A percentile compares a stretch with the other conserved stretches of the same genome.
Conservation (phyloP, 2,329 filamentous ascomycete genomes). For the Cryphonectria naterciae region DNA sequence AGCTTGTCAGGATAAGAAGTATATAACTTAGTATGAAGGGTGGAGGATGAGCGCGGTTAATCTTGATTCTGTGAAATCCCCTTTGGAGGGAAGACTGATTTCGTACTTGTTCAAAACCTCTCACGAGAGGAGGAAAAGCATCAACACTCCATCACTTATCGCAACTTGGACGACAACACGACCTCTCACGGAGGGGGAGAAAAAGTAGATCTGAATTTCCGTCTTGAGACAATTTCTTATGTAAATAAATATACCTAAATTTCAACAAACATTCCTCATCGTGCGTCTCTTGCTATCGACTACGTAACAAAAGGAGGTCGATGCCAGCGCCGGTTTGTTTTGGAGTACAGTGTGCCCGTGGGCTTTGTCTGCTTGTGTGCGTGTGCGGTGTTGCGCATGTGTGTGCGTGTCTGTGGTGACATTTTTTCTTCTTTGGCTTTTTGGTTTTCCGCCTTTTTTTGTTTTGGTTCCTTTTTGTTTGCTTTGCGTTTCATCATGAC, state of each 20-base stretch:
- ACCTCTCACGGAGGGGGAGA: neutral
- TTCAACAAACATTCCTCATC: constrained; percentile 5
- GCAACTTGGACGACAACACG: neutral
- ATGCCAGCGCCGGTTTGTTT: neutral
- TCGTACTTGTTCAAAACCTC: too few species aligned
- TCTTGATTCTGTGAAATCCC: too few species aligned
- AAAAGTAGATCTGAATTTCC: constrained; percentile 2
- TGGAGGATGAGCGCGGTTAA: too few species aligned
- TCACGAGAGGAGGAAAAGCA: too few species aligned
- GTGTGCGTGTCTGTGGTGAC: constrained; percentile 7
- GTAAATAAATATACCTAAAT: constrained; percentile 19
- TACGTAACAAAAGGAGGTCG: neutral
- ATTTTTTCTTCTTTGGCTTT: constrained; percentile 9
- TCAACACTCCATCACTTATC: too few species aligned
- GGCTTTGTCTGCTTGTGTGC: neutral
- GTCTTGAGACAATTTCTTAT: constrained; percentile 29
- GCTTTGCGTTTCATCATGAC: constrained; percentile 8
- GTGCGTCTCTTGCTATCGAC: neutral
- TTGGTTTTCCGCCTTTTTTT: constrained; percentile 14
- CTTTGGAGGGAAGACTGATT: too few species aligned
- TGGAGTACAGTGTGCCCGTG: constrained; percentile 3
- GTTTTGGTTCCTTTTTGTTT: constrained; percentile 5
- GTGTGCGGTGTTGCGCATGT: neutral
- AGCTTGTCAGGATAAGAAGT: too few species aligned
- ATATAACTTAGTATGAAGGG: too few species aligned